Percentiles rank a stretch among this genome's conserved stretches.
Conservation (phyloP, 768 basidiomycete genomes). For the Phaeolepiota aurea region DNA sequence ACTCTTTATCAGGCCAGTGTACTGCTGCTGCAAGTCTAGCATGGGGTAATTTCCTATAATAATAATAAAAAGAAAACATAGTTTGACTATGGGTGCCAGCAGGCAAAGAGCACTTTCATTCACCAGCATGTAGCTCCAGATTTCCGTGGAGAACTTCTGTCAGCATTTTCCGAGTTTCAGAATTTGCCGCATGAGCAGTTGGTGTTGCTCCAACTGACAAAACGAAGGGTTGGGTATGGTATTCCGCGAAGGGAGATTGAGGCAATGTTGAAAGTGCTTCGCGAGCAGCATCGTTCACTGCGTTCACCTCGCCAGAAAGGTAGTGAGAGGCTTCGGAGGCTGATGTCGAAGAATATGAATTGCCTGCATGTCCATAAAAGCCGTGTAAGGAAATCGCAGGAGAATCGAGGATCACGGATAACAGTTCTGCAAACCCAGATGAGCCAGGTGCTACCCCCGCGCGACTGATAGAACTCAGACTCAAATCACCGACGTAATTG, state of each 20-base stretch:
- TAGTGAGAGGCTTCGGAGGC: slow-evolving; percentile 55
- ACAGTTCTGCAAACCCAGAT: slow-evolving; percentile 43
- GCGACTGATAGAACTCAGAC: slow-evolving; percentile 40
- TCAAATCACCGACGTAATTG: not conserved
- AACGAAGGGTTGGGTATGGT: slow-evolving; percentile 45
- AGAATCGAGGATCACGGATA: slow-evolving; percentile 45
- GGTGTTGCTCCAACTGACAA: slow-evolving; percentile 85
- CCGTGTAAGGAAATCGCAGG: slow-evolving; percentile 59
- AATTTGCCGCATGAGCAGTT: slow-evolving; percentile 70
- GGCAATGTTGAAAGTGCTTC: slow-evolving; percentile 41
- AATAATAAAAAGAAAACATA: not conserved
- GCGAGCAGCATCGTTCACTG: slow-evolving; percentile 59
- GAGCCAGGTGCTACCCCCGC: slow-evolving; percentile 58
- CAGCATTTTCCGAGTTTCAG: slow-evolving; percentile 35
- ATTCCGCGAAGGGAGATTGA: slow-evolving; percentile 18
- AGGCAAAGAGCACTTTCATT: slow-evolving; percentile 8
- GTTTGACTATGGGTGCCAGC: no score
- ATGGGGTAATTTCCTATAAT: slow-evolving; percentile 71
- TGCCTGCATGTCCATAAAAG: slow-evolving; percentile 76
- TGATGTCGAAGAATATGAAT: slow-evolving; percentile 71
- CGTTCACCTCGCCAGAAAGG: slow-evolving; percentile 60
- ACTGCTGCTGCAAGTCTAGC: slow-evolving; percentile 76
- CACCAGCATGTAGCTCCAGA: slow-evolving; percentile 74
- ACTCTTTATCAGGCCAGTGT: slow-evolving; percentile 57
- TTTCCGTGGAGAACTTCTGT: slow-evolving; percentile 43